Evolutionary conservation across 1,284 basidiomycete species (phyloP).

Genomic region (Trichosporon inkin): DNA sequence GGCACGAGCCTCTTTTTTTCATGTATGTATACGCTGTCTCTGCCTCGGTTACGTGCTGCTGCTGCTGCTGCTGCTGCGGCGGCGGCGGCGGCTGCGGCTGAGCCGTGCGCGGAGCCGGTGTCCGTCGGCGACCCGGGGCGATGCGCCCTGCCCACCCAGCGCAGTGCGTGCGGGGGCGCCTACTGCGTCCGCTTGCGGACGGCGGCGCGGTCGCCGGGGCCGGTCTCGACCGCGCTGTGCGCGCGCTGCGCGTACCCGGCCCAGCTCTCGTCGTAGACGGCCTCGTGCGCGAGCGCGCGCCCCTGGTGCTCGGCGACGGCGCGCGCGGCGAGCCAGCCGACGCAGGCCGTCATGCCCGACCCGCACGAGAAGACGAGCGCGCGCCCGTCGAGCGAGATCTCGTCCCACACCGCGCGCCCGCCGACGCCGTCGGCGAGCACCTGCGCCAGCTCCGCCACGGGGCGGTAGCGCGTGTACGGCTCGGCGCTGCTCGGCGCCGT

Average conservation of each 20-base stretch:
- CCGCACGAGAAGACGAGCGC: slow-evolving; percentile 73
- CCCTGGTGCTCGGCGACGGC: slow-evolving; percentile 76
- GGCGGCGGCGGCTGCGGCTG: no score
- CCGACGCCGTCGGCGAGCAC: slow-evolving; percentile 55
- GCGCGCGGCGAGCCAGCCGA: slow-evolving; percentile 80
- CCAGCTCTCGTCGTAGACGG: slow-evolving; percentile 52
- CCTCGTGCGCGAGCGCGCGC: slow-evolving; percentile 36
- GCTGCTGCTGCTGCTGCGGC: no score
- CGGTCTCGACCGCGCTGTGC: slow-evolving; percentile 29
- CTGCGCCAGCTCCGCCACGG: slow-evolving; percentile 58
- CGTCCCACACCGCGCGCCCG: slow-evolving; percentile 52
- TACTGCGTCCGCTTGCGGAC: background rate
- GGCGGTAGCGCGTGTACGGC: slow-evolving; percentile 57
- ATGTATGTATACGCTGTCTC: no score
- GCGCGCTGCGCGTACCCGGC: slow-evolving; percentile 35
- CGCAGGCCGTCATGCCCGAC: slow-evolving; percentile 93
- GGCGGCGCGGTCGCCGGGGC: background rate
- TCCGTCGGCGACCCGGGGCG: no score
- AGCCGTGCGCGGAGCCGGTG: no score
- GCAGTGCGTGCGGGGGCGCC: no score
- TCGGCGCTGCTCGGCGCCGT: slow-evolving; percentile 37
- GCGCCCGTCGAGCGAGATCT: slow-evolving; percentile 58
- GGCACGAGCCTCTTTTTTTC: no score
- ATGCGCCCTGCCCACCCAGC: no score
- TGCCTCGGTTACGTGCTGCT: no score